phyloP scores from a whole-genome alignment of 805 yeast species.

The Candida maris region DNA sequence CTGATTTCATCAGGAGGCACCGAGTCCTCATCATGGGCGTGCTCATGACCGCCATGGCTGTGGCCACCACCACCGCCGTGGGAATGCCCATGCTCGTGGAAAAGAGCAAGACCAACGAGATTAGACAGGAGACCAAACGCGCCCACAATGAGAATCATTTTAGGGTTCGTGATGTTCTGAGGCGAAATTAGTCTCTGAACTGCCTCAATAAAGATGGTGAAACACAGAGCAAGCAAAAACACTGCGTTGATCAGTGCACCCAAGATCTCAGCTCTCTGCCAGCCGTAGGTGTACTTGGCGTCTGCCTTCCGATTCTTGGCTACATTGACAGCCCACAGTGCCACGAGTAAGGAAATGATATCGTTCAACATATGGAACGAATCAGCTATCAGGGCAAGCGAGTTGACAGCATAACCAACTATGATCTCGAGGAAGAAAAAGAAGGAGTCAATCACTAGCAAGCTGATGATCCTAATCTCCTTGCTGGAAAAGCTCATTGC shows the following conservation, averaged over 20 bases:
- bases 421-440: slow-evolving; percentile 85
- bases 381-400: slow-evolving; percentile 92
- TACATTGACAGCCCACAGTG: slow-evolving; percentile 94
- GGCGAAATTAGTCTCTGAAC: slow-evolving; percentile 84
- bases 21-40: slow-evolving; percentile 13
- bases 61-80: slow-evolving; percentile 33
- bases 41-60: slow-evolving; percentile 31
- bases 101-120: slow-evolving; percentile 74
- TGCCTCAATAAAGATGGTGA: slow-evolving; percentile 90
- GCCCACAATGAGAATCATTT: slow-evolving; percentile 79
- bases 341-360: slow-evolving; percentile 82
- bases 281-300: slow-evolving; percentile 90
- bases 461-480: slow-evolving; percentile 67
- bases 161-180: slow-evolving; percentile 75
- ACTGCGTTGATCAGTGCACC: slow-evolving; percentile 96
- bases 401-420: slow-evolving; percentile 87
- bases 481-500: slow-evolving; percentile 44
- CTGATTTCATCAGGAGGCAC: slow-evolving; percentile 1
- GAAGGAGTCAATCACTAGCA: slow-evolving; percentile 69
- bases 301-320: slow-evolving; percentile 80
- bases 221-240: slow-evolving; percentile 84
- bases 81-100: slow-evolving; percentile 80
- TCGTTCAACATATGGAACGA: slow-evolving; percentile 98
- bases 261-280: slow-evolving; percentile 95
- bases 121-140: slow-evolving; percentile 78